Base-by-base conservation (phyloP, 1,284 basidiomycete species). In the Filobasidium uniguttulatum region DNA sequence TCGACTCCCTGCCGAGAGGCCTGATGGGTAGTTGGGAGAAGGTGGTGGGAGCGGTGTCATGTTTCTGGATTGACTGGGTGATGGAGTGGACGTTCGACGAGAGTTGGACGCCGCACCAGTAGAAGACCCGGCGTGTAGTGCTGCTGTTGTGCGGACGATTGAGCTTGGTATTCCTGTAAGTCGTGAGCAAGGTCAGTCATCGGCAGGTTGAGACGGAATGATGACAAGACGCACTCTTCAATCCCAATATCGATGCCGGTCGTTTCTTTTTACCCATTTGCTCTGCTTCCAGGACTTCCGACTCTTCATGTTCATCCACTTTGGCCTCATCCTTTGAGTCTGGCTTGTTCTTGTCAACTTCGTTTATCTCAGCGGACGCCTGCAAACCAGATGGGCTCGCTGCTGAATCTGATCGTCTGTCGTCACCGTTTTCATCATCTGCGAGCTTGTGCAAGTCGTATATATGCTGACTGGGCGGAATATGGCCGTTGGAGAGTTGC, bases 141-240 rank as follows among this genome's bases (percentile, higher is more conserved):
- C 20, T 8, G 36, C 22, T 9, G 35, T 38, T 14, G 46, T 48
- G n/a, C 31, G 35, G 2, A 48, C 46, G 37, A 37, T 35, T 5
- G 22, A 28, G 19, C n/a, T 19, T 14, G 46, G 46, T 20, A 48
- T 48, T 3, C 36, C 44, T 45, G 29, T 8, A 9, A 30, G 12
- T 5, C 15, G 25, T 20, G 40, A 28, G 15, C 22, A 20, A 23
- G 23, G 9, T 23, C 23, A 15, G 23, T 26, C 19, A 12, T 7
- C 10, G 15, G 25, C 12, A 14, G 23, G 12, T 10, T 22, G 10
- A 14, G 26, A 12, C 19, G 6, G n/a, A 15, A 23, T 12, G 41
- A 19, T 40, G n/a, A 15, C 25, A n/a, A n/a, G n/a, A 28, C 44
- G 26, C 29, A 45, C 44, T 5, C 19, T 48, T 48, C 35, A 48